phyloP scores from a whole-genome alignment of 768 basidiomycete genomes.

The Pholiota molesta region DNA sequence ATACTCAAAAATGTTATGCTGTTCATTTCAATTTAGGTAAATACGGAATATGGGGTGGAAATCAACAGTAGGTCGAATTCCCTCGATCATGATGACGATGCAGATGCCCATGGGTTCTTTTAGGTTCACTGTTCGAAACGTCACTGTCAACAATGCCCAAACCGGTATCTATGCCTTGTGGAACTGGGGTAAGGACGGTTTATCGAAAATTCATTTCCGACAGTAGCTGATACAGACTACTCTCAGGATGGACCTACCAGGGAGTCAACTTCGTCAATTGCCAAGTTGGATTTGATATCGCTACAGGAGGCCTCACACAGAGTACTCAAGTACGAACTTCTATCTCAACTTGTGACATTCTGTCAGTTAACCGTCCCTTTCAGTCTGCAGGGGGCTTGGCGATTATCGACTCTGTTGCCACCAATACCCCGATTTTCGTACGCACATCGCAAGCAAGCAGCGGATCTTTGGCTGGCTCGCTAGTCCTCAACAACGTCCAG shows the following conservation, averaged over 20 bases:
- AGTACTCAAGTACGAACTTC: constrained; percentile 36
- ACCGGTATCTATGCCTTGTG: constrained; percentile 45
- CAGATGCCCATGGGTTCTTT: neutral
- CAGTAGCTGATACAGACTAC: neutral
- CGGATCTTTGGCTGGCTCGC: constrained; percentile 54
- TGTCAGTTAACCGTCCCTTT: neutral
- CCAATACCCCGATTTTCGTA: constrained; percentile 65
- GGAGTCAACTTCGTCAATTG: constrained; percentile 31
- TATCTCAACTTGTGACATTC: neutral
- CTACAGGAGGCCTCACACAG: constrained; percentile 45
- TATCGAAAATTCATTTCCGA: neutral
- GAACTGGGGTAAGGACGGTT: constrained; percentile 47
- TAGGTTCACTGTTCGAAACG: constrained; percentile 60
- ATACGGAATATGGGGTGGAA: constrained; percentile 74
- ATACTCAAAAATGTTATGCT: neutral
- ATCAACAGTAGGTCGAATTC: constrained; percentile 66
- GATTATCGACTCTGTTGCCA: constrained; percentile 65
- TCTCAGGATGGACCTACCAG: constrained; percentile 33
- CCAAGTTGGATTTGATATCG: constrained; percentile 45
- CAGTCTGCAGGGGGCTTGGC: constrained; percentile 62
- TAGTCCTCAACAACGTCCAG: constrained; percentile 65
- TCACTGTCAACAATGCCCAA: constrained; percentile 59
- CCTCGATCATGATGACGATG: neutral
- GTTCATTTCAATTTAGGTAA: constrained; percentile 43
- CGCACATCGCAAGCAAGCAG: constrained; percentile 51